Evolutionary conservation across 768 basidiomycete genomes (phyloP).

Genomic region (Naganishia vaughanmartiniae): DNA sequence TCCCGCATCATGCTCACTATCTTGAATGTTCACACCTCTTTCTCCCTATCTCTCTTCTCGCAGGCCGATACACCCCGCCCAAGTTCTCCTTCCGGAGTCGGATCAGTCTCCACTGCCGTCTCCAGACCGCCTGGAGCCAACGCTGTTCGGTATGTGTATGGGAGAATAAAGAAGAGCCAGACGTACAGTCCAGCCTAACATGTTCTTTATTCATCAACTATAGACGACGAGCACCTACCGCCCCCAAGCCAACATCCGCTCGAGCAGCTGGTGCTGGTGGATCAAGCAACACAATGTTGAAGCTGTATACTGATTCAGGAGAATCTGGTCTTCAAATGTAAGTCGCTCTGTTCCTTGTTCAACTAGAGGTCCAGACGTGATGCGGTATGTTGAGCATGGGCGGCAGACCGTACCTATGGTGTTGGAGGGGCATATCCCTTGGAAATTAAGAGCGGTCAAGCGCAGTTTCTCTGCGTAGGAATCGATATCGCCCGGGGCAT

Average conservation of each 20-base stretch:
- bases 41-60: too few relatives aligned
- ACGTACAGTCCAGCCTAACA: background rate
- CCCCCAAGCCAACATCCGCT: constrained; percentile 73
- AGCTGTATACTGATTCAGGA: constrained; percentile 91
- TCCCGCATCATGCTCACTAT: background rate
- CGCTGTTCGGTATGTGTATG: constrained; percentile 46
- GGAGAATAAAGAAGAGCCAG: background rate
- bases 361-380: background rate
- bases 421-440: too few relatives aligned
- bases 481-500: background rate
- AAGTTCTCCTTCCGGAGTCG: constrained; percentile 41
- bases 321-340: constrained; percentile 96
- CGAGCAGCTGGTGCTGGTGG: constrained; percentile 94
- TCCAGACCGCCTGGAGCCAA: constrained; percentile 51
- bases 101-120: constrained; percentile 41
- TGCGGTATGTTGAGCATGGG: background rate
- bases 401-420: too few relatives aligned
- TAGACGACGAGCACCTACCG: constrained; percentile 49
- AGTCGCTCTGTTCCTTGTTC: constrained; percentile 52
- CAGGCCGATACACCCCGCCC: constrained; percentile 40
- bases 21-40: background rate
- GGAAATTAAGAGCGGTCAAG: too few relatives aligned
- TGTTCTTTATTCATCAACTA: too few relatives aligned
- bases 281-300: constrained; percentile 96
- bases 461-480: too few relatives aligned